Base-by-base conservation (phyloP, 371 early-diverging fungal species). In the Mortierella sp. region DNA sequence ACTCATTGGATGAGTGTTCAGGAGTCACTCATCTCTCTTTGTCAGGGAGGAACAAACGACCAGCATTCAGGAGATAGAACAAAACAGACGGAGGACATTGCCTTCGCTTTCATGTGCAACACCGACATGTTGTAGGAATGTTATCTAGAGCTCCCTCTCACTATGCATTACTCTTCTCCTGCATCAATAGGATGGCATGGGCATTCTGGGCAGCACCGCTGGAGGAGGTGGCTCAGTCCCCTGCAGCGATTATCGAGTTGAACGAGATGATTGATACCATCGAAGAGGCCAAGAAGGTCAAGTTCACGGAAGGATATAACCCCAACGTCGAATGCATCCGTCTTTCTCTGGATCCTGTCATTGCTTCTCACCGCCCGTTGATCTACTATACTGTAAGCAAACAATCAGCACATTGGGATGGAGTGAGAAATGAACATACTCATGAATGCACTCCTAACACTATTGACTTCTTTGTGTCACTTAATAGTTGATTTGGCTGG, bases 361-460 rank as follows among this genome's bases (percentile, higher is more conserved):
- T 91, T 45, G 94, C 95, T 26, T 89, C 91, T 74, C 93, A 92
- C 70, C 91, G 94, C 34, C 94, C 95, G 3, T 88, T 94, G 45
- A 78, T 89, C 9, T 90, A 94, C 58, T 95, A 95, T 76, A 52
- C 83, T 13, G 76, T 90, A 70, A 88, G 83, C 44, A 26, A 26
- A 45, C 54, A 13, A n/a, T 9, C 19, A 11, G 55, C 48, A 21
- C 21, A 44, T 19, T 57, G 14, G 45, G 14, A 24, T 19, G 9
- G 19, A n/a, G 10, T 52, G 52, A 21, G 8, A 50, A 10, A 1
- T 26, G 28, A 9, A n/a, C 8, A 9, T 21, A 38, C 42, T 24
- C 7, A 2, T 2, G 9, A 24, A 9, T 21, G 7, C 21, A 63
- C 0, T 48, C 21, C 48, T n/a, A 10, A 16, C 50, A 52, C 48